A percentile compares a stretch with the other conserved stretches of the same genome.
These are phyloP conservation scores for Excoecaria agallocha DNA, from an alignment of 345 rosid species.

Conservation along the genomic window DNA sequence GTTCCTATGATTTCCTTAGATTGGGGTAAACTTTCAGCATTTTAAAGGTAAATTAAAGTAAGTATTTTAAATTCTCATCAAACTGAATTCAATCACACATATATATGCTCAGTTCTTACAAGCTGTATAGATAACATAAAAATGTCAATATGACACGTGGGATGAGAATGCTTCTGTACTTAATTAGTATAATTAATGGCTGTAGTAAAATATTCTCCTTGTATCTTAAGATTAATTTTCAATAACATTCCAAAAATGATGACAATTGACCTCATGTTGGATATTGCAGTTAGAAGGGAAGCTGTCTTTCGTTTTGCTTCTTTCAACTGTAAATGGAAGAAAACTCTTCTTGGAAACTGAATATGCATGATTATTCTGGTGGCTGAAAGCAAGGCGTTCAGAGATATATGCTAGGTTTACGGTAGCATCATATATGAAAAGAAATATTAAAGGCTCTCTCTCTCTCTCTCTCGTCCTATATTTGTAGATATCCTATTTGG, in stretches of 20 bases:
- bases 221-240: neutral
- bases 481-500: too few species aligned
- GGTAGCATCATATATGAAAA: neutral
- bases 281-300: neutral
- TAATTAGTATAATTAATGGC: neutral
- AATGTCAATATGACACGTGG: neutral
- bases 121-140: neutral
- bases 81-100: neutral
- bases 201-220: neutral
- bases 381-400: neutral
- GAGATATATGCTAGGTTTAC: neutral
- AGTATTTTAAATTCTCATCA: neutral
- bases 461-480: neutral
- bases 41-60: neutral
- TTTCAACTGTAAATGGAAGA: neutral
- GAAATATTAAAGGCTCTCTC: neutral
- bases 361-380: neutral
- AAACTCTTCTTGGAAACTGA: neutral
- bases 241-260: neutral
- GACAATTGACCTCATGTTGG: neutral
- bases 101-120: neutral
- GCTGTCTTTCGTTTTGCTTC: neutral
- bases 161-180: neutral
- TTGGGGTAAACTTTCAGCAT: too few species aligned
- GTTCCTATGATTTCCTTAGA: too few species aligned